Evolutionary conservation across 371 early-diverging fungal genomes (phyloP), one percentile per base, ranked within the genome.

Genomic region (Apophysomyces ossiformis): DNA sequence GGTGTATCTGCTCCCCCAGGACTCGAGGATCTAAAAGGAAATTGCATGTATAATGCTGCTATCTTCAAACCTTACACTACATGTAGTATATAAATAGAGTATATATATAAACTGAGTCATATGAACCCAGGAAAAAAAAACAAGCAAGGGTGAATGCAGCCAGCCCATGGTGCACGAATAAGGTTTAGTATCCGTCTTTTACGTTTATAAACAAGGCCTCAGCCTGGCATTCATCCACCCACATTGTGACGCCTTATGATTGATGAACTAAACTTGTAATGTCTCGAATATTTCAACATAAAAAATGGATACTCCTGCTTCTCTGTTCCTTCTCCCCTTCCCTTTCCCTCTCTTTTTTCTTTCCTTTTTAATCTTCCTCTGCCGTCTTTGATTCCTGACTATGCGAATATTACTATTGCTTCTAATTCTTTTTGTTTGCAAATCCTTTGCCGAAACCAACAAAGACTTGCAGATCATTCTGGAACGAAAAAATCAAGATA

Each of bases 1-100:
- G 57, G 79, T 79, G 9, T 75, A 75, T 61, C 66, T 81, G 21
- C 62, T 81, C 16, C 80, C 80, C 11, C 66, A 59, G 46, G 79
- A 76, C 12, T 68, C 67, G 26, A 65, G 63, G 43, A 41, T 65
- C 18, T 64, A 57, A 26, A 58, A 50, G 21, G 5, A 7, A 18
- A 9, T 21, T 18, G 9, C 21, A 7, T 26, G 2, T 26, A 26
- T 26, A 21, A 21, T 21, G 21, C 21, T n/a, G 54, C 54, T 50
- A 50, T 21, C 21, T 50, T 50, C 21, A 50, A 18, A 9, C 54
- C 21, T 18, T 50, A 18, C 9, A 7, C 21, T 50, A 8, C 9
- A 5, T 50, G 54, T 50, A 50, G 21, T 5, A 50, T 50, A 16
- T 50, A 21, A 47, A 47, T 47, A 47, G 47, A 41, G 13, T 41